phyloP scores from a whole-genome alignment of 306 rosid species.

The Gleditsia sinensis region DNA sequence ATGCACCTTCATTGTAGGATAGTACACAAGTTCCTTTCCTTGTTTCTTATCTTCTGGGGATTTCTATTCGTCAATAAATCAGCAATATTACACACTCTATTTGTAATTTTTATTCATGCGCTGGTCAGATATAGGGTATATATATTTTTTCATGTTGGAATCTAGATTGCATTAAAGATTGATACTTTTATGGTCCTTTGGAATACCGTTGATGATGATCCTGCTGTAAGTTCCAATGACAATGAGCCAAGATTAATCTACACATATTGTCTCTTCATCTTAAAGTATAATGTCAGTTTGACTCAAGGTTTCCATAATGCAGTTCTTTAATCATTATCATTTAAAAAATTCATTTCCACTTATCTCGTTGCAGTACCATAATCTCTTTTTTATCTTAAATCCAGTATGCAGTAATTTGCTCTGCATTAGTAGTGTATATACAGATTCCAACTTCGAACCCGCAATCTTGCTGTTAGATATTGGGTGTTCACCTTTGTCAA shows the following conservation, averaged over 20 bases:
- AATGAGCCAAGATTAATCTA: neutral
- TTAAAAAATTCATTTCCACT: neutral
- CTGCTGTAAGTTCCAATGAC: neutral
- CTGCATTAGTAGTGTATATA: neutral
- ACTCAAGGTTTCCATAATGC: neutral
- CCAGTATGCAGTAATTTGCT: neutral
- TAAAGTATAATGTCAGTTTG: neutral
- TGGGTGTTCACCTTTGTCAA: slow-evolving; percentile 7
- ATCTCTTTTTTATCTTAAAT: neutral
- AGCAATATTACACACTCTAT: neutral
- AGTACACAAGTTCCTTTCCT: slow-evolving; percentile 18
- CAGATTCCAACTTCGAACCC: neutral
- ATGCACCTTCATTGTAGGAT: neutral
- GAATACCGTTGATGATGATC: slow-evolving; percentile 2
- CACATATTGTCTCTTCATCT: neutral
- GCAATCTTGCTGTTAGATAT: slow-evolving; percentile 17
- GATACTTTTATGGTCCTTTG: neutral
- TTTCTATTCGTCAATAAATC: slow-evolving; percentile 15
- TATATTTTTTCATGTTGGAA: neutral
- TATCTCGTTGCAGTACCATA: neutral
- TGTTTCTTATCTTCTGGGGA: slow-evolving; percentile 1
- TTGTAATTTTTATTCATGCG: neutral
- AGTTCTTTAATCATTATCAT: neutral
- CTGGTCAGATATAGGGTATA: slow-evolving; percentile 22
- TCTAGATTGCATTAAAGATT: neutral